These are phyloP conservation scores for Barnettozyma pratensis DNA, from an alignment of 805 yeast species.

Conservation along the genomic window DNA sequence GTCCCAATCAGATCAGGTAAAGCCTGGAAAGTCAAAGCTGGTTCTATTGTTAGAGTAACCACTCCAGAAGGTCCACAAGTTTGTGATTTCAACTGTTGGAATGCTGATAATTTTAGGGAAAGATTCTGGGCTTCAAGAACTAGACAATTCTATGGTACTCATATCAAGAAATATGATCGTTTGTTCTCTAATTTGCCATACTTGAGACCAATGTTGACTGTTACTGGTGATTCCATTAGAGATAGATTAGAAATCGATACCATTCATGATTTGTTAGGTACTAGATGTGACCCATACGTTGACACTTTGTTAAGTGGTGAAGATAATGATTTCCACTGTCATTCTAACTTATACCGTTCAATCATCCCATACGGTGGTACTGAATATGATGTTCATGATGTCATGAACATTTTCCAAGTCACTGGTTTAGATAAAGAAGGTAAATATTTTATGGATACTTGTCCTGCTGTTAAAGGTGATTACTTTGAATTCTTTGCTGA, in stretches of 20 bases:
- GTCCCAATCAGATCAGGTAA: conserved; percentile 54
- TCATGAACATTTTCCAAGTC: conserved; percentile 63
- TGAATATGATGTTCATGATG: conserved; percentile 66
- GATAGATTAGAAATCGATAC: conserved; percentile 59
- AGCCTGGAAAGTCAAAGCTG: conserved; percentile 61
- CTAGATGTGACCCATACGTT: conserved; percentile 66
- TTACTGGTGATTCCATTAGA: conserved; percentile 55
- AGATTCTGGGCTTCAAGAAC: conserved; percentile 68
- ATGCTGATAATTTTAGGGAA: conserved; percentile 54
- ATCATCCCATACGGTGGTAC: conserved; percentile 55
- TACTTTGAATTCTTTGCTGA: conserved; percentile 67
- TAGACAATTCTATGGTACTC: conserved; percentile 59
- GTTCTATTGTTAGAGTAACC: conserved; percentile 51
- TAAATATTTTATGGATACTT: conserved; percentile 66
- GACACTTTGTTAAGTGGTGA: conserved; percentile 60
- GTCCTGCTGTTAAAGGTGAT: conserved; percentile 56
- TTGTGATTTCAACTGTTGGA: conserved; percentile 65
- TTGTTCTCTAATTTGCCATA: conserved; percentile 66
- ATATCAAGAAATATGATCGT: conserved; percentile 55
- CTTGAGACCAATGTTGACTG: conserved; percentile 57
- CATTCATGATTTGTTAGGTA: conserved; percentile 61
- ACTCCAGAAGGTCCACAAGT: conserved; percentile 71
- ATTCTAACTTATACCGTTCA: conserved; percentile 57
- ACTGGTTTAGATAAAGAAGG: conserved; percentile 63
- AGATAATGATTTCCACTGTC: conserved; percentile 64